Evolutionary conservation across 257 asterid species (phyloP).

Genomic region (Mitragyna speciosa): DNA sequence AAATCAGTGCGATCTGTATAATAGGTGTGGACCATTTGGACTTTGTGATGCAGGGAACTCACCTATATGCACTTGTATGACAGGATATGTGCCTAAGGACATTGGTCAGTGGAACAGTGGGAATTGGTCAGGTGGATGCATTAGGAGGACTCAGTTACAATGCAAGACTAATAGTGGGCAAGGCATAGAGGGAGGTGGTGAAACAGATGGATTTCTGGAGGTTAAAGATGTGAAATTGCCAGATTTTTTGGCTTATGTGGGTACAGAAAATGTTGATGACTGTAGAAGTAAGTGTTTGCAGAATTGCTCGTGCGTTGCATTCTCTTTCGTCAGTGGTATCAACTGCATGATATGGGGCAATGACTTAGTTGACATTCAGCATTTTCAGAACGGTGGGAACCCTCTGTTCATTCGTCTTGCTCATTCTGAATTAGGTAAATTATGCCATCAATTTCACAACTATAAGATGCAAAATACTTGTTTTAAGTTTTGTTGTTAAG

Average conservation of each 20-base stretch:
- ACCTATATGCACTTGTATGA: slow-evolving; percentile 48
- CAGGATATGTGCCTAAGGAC: slow-evolving; percentile 54
- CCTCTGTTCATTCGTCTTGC: slow-evolving; percentile 58
- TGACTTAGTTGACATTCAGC: slow-evolving; percentile 60
- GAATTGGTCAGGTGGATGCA: slow-evolving; percentile 63
- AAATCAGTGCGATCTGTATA: slow-evolving; percentile 48
- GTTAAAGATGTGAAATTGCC: slow-evolving; percentile 59
- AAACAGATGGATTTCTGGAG: slow-evolving; percentile 39
- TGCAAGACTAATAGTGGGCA: slow-evolving; percentile 31
- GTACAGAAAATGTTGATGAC: slow-evolving; percentile 18
- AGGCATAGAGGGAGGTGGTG: slow-evolving; percentile 6
- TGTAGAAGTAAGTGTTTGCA: slow-evolving; percentile 47
- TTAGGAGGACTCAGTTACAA: slow-evolving; percentile 40
- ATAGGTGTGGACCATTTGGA: slow-evolving; percentile 63
- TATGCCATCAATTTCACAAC: background rate
- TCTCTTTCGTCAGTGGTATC: slow-evolving; percentile 50
- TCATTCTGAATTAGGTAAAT: slow-evolving; percentile 56
- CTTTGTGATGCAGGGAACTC: slow-evolving; percentile 32
- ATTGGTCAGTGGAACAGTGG: slow-evolving; percentile 45
- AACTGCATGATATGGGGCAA: slow-evolving; percentile 68
- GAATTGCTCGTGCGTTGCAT: slow-evolving; percentile 72
- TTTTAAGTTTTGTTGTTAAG: background rate
- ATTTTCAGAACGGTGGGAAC: slow-evolving; percentile 51
- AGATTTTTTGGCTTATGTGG: slow-evolving; percentile 49
- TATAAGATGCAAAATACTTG: background rate